phyloP scores from a whole-genome alignment of 2,329 filamentous ascomycete species.

The Beauveria bassiana region DNA sequence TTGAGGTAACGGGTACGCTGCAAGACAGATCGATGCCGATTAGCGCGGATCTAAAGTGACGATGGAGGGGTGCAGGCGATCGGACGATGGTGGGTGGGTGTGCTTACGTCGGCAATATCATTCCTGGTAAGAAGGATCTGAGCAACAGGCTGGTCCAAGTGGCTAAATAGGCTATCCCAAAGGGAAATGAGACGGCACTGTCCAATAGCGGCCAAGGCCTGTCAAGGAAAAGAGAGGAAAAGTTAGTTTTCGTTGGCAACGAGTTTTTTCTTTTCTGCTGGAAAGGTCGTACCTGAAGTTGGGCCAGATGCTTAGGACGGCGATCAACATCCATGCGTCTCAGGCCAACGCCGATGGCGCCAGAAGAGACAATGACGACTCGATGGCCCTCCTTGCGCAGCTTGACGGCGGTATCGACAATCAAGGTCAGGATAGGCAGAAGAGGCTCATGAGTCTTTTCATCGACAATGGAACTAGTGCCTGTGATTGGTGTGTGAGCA shows the following conservation, averaged over 20 bases:
- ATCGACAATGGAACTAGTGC: slow-evolving; percentile 97
- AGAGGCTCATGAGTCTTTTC: slow-evolving; percentile 91
- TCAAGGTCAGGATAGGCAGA: slow-evolving; percentile 80
- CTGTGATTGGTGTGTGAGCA: slow-evolving; percentile 37
- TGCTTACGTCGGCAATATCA: slow-evolving; percentile 82
- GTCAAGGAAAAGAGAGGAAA: slow-evolving; percentile 22
- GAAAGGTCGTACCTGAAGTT: slow-evolving; percentile 51
- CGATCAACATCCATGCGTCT: slow-evolving; percentile 82
- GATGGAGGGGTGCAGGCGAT: slow-evolving; percentile 1
- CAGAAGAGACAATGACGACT: slow-evolving; percentile 94
- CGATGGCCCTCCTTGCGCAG: slow-evolving; percentile 85
- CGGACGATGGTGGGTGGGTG: background rate
- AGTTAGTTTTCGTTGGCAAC: background rate
- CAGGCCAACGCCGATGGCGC: slow-evolving; percentile 90
- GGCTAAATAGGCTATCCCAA: slow-evolving; percentile 87
- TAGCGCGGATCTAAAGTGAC: slow-evolving; percentile 5
- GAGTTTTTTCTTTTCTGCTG: background rate
- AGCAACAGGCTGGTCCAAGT: slow-evolving; percentile 83
- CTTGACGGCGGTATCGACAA: slow-evolving; percentile 87
- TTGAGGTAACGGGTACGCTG: slow-evolving; percentile 89
- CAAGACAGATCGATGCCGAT: background rate
- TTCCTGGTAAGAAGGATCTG: slow-evolving; percentile 92
- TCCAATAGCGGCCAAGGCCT: slow-evolving; percentile 85
- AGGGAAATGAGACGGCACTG: slow-evolving; percentile 92
- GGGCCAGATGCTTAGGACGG: slow-evolving; percentile 81